Conservation (phyloP, 2,329 filamentous ascomycete species). For the Penicillium sp. region DNA sequence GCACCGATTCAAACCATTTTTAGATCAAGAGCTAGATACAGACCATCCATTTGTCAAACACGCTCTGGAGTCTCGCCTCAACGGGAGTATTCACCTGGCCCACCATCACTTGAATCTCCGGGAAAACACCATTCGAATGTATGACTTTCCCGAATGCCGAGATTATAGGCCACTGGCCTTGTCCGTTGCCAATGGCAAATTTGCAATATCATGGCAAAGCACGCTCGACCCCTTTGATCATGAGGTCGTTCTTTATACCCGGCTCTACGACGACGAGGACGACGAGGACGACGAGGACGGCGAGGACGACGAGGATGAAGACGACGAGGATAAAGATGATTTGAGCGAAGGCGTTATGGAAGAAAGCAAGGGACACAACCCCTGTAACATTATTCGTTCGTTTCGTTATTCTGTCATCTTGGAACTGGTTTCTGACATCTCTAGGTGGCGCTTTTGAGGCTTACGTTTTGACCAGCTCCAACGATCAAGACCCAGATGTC, state of each 20-base stretch:
- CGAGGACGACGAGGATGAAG: not conserved
- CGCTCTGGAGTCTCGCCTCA: slow-evolving; percentile 25
- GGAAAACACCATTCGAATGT: slow-evolving; percentile 23
- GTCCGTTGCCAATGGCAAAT: slow-evolving; percentile 24
- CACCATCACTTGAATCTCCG: slow-evolving; percentile 25
- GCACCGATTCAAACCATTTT: slow-evolving; percentile 32
- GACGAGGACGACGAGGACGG: slow-evolving; percentile 1
- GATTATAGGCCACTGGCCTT: slow-evolving; percentile 35
- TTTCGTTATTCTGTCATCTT: not conserved
- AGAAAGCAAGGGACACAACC: not conserved
- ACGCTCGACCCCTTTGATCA: slow-evolving; percentile 18
- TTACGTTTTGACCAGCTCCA: slow-evolving; percentile 19
- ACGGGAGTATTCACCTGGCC: slow-evolving; percentile 30
- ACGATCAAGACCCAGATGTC: slow-evolving; percentile 1
- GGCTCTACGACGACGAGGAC: not conserved
- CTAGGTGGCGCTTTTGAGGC: slow-evolving; percentile 24
- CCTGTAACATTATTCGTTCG: slow-evolving; percentile 22
- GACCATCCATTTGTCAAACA: slow-evolving; percentile 37
- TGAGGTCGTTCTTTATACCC: slow-evolving; percentile 34
- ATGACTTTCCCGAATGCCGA: slow-evolving; percentile 30
- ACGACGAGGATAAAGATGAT: not conserved
- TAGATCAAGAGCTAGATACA: slow-evolving; percentile 20
- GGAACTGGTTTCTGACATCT: slow-evolving; percentile 1
- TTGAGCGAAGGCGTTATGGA: not conserved
- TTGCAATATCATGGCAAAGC: slow-evolving; percentile 43